Evolutionary conservation across 2,329 filamentous ascomycete genomes (phyloP).

Genomic region (Aspergillus neoniger): DNA sequence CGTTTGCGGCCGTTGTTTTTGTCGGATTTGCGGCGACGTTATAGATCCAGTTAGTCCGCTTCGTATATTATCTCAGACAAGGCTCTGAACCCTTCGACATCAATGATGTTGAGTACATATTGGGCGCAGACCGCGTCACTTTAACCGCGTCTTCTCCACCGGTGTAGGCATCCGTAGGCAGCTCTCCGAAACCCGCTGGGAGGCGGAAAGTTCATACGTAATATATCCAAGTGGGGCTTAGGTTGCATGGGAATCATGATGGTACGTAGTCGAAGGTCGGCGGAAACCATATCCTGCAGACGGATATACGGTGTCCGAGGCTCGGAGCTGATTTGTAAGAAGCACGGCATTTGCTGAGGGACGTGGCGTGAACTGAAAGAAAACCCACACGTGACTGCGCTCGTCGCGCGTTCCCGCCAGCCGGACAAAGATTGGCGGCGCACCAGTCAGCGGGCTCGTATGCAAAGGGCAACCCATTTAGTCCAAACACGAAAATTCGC

Average conservation of each 20-base stretch:
- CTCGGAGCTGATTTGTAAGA: slow-evolving; percentile 9
- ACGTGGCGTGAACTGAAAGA: slow-evolving; percentile 10
- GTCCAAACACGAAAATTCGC: slow-evolving; percentile 39
- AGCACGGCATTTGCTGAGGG: background rate
- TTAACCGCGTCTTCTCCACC: too few relatives aligned
- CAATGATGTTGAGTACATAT: too few relatives aligned
- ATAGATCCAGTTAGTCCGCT: slow-evolving; percentile 19
- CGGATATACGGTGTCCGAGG: background rate
- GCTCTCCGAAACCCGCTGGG: too few relatives aligned
- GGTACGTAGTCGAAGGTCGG: background rate
- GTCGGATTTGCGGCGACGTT: slow-evolving; percentile 43
- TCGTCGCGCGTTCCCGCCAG: slow-evolving; percentile 20
- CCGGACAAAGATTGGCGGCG: slow-evolving; percentile 6
- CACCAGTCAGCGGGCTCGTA: background rate
- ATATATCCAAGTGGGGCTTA: background rate
- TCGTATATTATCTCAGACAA: background rate
- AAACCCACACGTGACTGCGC: slow-evolving; percentile 24
- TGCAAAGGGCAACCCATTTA: slow-evolving; percentile 29
- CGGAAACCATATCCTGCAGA: background rate
- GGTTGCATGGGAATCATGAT: background rate
- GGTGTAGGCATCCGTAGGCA: too few relatives aligned
- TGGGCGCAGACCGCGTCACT: too few relatives aligned
- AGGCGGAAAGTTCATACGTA: too few relatives aligned
- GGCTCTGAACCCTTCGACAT: background rate
- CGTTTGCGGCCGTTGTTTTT: slow-evolving; percentile 44